phyloP scores from a whole-genome alignment of 2,329 filamentous ascomycete species.

The Emmonsia crescens region DNA sequence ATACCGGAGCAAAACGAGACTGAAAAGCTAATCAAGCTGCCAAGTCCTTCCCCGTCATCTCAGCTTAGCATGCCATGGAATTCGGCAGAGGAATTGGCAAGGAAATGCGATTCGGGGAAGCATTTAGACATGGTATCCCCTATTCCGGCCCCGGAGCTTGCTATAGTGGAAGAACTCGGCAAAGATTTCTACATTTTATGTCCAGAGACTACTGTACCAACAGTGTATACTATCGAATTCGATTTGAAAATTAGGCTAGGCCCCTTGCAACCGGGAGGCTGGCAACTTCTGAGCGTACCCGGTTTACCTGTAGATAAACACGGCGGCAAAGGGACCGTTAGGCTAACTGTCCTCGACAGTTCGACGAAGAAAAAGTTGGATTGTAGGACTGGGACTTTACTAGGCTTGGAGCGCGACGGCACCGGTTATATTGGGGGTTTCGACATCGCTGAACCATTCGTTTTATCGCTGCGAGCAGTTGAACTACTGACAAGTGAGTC shows the following conservation, averaged over 20 bases:
- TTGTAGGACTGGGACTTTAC: not conserved
- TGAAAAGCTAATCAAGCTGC: slow-evolving; percentile 8
- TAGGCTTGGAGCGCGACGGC: not conserved
- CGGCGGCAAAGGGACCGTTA: not conserved
- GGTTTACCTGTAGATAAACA: not conserved
- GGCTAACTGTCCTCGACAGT: not conserved
- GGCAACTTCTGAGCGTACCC: slow-evolving; percentile 1
- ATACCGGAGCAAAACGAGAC: not conserved
- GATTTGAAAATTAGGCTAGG: not conserved
- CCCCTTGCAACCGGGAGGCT: not conserved
- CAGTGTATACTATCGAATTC: not conserved
- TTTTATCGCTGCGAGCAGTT: not conserved
- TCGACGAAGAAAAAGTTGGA: not conserved
- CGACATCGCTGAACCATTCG: not conserved
- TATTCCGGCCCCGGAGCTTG: not conserved
- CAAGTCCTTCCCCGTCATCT: slow-evolving; percentile 16
- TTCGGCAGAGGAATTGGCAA: slow-evolving; percentile 8
- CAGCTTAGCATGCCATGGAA: slow-evolving; percentile 15
- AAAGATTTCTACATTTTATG: not conserved
- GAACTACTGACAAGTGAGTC: not conserved
- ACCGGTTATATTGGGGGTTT: not conserved
- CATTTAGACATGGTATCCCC: not conserved
- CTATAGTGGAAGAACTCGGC: not conserved
- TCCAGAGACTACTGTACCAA: not conserved
- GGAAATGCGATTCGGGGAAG: not conserved